A percentile compares a stretch with the other conserved stretches of the same genome.
These are phyloP conservation scores for Colletotrichum endophyticum DNA, from an alignment of 2,329 filamentous ascomycete species.

Conservation along the genomic window DNA sequence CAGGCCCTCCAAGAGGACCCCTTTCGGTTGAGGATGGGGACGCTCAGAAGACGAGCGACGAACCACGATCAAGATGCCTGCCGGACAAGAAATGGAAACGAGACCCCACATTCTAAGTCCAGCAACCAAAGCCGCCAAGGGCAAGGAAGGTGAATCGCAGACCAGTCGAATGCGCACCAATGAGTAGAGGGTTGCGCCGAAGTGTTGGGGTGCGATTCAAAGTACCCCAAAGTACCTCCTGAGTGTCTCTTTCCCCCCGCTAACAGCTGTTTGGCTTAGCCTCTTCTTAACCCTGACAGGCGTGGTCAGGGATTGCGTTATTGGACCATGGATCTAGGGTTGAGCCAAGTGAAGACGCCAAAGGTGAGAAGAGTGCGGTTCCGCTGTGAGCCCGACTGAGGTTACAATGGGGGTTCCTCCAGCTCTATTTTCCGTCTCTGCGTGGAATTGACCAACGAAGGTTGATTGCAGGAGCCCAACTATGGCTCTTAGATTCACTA, in stretches of 20 bases:
- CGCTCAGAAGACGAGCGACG: not conserved
- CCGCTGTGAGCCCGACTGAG: not conserved
- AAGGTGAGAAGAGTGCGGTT: not conserved
- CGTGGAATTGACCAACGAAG: not conserved
- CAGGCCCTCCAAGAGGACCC: not conserved
- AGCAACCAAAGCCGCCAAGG: conserved; percentile 1
- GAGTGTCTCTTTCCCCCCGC: not conserved
- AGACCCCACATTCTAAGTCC: not conserved
- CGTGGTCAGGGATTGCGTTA: conserved; percentile 5
- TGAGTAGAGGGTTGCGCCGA: conserved; percentile 9
- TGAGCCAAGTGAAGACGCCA: not conserved
- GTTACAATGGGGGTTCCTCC: not conserved
- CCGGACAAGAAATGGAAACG: not conserved
- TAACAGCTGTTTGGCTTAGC: not conserved
- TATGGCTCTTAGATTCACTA: not conserved
- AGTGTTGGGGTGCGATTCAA: not conserved
- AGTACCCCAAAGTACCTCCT: conserved; percentile 2
- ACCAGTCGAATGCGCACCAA: conserved; percentile 17
- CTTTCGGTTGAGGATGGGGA: conserved; percentile 13
- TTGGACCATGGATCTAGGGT: conserved; percentile 14
- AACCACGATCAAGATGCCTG: conserved; percentile 12
- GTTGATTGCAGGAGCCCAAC: not conserved
- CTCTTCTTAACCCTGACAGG: not conserved
- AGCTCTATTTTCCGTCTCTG: not conserved
- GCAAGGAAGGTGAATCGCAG: conserved; percentile 16